A percentile compares a stretch with the other conserved stretches of the same genome.
Conservation (phyloP, 805 yeast genomes). For the Candida krabiensis region DNA sequence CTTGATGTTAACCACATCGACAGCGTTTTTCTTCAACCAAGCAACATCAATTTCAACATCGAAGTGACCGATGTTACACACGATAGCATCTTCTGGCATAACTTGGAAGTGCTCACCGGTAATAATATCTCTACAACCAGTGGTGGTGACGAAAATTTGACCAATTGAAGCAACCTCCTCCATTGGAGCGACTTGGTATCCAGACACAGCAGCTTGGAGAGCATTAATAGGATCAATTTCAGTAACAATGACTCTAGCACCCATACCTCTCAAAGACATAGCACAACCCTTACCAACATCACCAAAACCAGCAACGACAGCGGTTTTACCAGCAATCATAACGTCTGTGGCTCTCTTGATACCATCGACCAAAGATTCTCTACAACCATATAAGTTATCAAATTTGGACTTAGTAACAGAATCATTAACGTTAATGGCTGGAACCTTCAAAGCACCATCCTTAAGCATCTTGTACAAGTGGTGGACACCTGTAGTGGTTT, state of each 20-base stretch:
- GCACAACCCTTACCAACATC: conserved; percentile 99
- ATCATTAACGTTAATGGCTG: conserved; percentile 99
- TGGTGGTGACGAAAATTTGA: conserved; percentile 98
- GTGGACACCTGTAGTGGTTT: conserved; percentile 99
- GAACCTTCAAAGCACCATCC: conserved; percentile 88
- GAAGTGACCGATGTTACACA: conserved; percentile 99
- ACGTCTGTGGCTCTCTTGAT: conserved; percentile 99
- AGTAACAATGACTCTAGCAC: conserved; percentile 96
- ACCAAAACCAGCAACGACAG: conserved; percentile 99
- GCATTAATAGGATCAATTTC: conserved; percentile 99
- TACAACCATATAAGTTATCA: conserved; percentile 99
- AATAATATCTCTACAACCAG: conserved; percentile 99
- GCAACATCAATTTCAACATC: conserved; percentile 99
- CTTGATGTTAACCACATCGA: conserved; percentile 93
- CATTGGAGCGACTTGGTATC: conserved; percentile 95
- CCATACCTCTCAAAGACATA: conserved; percentile 97
- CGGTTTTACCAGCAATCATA: conserved; percentile 99
- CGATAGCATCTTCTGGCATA: conserved; percentile 99
- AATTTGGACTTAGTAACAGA: conserved; percentile 98
- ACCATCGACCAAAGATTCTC: conserved; percentile 98
- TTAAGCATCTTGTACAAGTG: conserved; percentile 95
- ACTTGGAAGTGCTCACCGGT: conserved; percentile 79
- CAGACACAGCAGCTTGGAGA: conserved; percentile 98
- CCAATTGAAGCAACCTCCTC: conserved; percentile 90
- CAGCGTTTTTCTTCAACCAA: conserved; percentile 94